These are phyloP conservation scores for Vanderwaltozyma tropicalis DNA, from an alignment of 805 yeast genomes.

Conservation along the genomic window DNA sequence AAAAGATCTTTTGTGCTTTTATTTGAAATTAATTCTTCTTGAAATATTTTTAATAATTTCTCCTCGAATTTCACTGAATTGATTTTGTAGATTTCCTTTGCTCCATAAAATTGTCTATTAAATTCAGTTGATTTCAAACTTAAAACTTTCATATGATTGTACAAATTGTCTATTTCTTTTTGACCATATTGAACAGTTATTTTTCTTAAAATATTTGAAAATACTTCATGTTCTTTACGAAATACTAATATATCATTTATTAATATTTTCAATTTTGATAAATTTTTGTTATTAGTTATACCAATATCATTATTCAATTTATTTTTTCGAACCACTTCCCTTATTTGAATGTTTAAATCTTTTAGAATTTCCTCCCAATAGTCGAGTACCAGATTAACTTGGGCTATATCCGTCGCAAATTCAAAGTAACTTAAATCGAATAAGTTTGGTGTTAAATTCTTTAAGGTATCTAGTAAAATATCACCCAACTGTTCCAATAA, in stretches of 20 bases:
- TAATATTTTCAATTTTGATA: conserved; percentile 34
- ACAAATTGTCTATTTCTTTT: neutral
- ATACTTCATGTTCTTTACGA: conserved; percentile 31
- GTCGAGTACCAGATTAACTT: conserved; percentile 43
- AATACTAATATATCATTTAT: conserved; percentile 32
- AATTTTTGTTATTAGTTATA: conserved; percentile 14
- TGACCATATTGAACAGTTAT: conserved; percentile 16
- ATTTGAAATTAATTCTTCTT: too few species aligned
- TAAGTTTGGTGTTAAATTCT: conserved; percentile 33
- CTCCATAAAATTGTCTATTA: too few species aligned
- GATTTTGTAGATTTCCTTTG: too few species aligned
- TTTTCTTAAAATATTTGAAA: conserved; percentile 39
- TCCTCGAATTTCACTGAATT: too few species aligned
- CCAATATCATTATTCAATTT: neutral
- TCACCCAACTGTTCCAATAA: conserved; percentile 55
- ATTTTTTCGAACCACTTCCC: conserved; percentile 60
- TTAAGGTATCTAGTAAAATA: conserved; percentile 42
- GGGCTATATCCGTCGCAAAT: neutral
- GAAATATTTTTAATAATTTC: too few species aligned
- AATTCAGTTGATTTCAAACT: too few species aligned
- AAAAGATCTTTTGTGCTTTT: too few species aligned
- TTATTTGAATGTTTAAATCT: conserved; percentile 32
- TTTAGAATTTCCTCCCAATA: conserved; percentile 9
- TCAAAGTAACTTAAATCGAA: conserved; percentile 23
- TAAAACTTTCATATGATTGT: neutral